Conservation (phyloP, 495 filamentous ascomycete species). For the Poronia punctata region DNA sequence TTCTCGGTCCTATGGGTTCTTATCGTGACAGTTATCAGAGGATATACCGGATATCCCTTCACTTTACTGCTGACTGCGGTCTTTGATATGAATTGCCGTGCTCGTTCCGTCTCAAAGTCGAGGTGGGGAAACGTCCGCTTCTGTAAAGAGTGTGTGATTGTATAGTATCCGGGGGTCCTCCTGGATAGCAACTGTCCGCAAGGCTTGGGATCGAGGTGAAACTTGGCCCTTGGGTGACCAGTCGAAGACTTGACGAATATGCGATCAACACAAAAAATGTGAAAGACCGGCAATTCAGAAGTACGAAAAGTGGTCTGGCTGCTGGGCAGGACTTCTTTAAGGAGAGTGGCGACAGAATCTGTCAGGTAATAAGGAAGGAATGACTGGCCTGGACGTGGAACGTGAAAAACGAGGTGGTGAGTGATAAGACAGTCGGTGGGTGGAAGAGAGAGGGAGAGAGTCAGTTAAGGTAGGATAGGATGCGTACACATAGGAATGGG, state of each 20-base stretch:
- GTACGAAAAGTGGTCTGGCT: conserved; percentile 3
- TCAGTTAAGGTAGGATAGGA: not conserved
- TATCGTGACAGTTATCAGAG: too few species aligned
- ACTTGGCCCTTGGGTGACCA: not conserved
- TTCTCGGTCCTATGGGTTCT: too few species aligned
- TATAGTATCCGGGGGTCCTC: conserved; percentile 8
- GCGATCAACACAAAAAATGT: conserved; percentile 27
- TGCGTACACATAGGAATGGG: too few species aligned
- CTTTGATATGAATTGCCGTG: conserved; percentile 5
- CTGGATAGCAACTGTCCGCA: conserved; percentile 10
- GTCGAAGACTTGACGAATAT: conserved; percentile 19
- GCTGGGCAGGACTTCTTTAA: conserved; percentile 2
- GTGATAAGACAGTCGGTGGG: conserved; percentile 2
- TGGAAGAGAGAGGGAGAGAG: conserved; percentile 7
- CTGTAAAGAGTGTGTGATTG: not conserved
- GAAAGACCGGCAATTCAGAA: conserved; percentile 17
- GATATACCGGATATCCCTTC: too few species aligned
- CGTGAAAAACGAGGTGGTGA: conserved; percentile 7
- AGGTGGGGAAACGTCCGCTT: conserved; percentile 1
- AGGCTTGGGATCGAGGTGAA: conserved; percentile 11
- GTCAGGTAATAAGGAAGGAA: conserved; percentile 4
- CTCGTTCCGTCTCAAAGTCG: not conserved
- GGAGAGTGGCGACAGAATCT: conserved; percentile 11
- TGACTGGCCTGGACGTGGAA: conserved; percentile 8
- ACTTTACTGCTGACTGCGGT: too few species aligned